Conservation (phyloP, 495 filamentous ascomycete species). For the Saxispiralis lemnorum region DNA sequence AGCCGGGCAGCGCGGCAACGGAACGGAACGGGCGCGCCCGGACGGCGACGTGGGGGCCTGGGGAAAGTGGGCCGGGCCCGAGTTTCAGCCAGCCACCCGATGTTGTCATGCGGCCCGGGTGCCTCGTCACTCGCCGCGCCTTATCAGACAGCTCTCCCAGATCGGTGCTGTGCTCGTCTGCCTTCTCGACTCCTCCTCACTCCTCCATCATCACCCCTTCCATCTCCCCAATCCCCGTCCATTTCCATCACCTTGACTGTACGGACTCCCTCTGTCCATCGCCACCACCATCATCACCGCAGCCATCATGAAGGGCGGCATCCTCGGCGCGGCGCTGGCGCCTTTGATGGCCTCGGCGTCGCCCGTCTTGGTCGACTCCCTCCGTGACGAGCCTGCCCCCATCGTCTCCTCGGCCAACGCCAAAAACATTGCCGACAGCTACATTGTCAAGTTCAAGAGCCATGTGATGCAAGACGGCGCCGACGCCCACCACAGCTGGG, state of each 20-base stretch:
- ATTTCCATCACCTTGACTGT: not conserved
- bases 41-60: no score
- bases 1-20: no score
- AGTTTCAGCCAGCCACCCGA: no score
- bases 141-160: no score
- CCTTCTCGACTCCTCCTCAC: not conserved
- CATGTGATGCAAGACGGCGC: slow-evolving; percentile 55
- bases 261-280: not conserved
- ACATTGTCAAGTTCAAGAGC: slow-evolving; percentile 97
- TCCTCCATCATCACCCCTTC: not conserved
- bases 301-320: slow-evolving; percentile 55
- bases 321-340: slow-evolving; percentile 33
- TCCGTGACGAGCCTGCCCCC: slow-evolving; percentile 73
- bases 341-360: slow-evolving; percentile 52
- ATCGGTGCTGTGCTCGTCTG: not conserved
- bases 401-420: slow-evolving; percentile 65
- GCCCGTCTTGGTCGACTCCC: slow-evolving; percentile 53
- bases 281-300: not conserved
- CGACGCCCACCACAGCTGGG: slow-evolving; percentile 71
- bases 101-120: no score
- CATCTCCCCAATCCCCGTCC: not conserved
- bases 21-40: no score
- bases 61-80: no score
- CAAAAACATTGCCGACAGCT: slow-evolving; percentile 69
- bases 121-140: no score